Base-by-base conservation (phyloP, 345 rosid species). In the Salix suchowensis region DNA sequence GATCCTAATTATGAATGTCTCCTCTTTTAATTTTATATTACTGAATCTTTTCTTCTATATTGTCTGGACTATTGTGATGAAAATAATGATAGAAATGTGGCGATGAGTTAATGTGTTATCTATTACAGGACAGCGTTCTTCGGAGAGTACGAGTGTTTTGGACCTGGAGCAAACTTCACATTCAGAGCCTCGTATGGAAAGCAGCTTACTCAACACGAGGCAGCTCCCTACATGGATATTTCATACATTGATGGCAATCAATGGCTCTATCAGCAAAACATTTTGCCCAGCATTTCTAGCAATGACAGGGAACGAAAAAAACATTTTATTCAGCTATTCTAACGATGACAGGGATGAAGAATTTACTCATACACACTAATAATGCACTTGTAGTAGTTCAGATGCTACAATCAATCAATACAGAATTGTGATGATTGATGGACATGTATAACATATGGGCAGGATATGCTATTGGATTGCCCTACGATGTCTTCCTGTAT, bases 201-300 rank as follows among this genome's bases (percentile, higher is more conserved):
- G 79, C 93, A 87, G 50, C 81, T 91, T 1, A 86, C 65, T 32
- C 80, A 86, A 70, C 69, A 81, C 15, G 96, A 92, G 77, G 97
- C 87, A 79, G 79, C 88, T 42, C 80, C 79, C 12, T 94, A 73
- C 83, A 74, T 82, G 78, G 74, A 86, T 68, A 69, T 88, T 69
- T 88, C 97, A 40, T 94, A 80, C 75, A 89, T 94, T 28, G 89
- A 91, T 77, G 96, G 98, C 26, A 70, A 85, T 39, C 78, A 88
- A 24, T 92, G 98, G 98, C 91, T 93, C 73, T 80, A 70, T 28
- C 37, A 15, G 52, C 66, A 11, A 12, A 52, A 60, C 15, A n/a
- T 1, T 40, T 14, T 66, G 0, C 10, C 16, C n/a, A 36, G 4
- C 68, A 42, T 76, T 69, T 58, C 39, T 19, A 15, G 52, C 23